These are phyloP conservation scores for Zasmidium angulare DNA, from an alignment of 2,329 filamentous ascomycete species.

Conservation along the genomic window DNA sequence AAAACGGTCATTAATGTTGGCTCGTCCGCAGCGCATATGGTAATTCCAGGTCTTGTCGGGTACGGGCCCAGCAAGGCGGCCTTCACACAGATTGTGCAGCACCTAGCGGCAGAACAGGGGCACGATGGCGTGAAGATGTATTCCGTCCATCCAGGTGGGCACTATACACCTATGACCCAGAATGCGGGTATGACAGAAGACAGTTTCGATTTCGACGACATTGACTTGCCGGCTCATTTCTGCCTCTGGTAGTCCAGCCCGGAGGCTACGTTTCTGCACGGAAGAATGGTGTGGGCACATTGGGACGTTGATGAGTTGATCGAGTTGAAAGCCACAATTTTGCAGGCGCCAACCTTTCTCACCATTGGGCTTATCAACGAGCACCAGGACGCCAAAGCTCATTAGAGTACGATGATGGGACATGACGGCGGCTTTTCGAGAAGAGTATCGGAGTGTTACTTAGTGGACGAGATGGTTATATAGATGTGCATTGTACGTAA, in stretches of 20 bases:
- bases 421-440: too few species aligned
- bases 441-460: too few species aligned
- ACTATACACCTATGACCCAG: too few species aligned
- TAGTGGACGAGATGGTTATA: too few species aligned
- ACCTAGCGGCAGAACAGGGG: neutral
- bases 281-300: slow-evolving; percentile 29
- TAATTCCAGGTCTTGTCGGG: slow-evolving; percentile 9
- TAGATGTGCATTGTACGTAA: too few species aligned
- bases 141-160: too few species aligned
- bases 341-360: slow-evolving; percentile 16
- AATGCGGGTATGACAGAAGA: too few species aligned
- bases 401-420: too few species aligned
- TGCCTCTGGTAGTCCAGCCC: slow-evolving; percentile 40
- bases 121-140: too few species aligned
- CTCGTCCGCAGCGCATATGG: slow-evolving; percentile 36
- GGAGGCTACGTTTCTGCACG: slow-evolving; percentile 41
- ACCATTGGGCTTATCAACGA: too few species aligned
- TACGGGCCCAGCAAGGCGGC: slow-evolving; percentile 17
- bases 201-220: neutral
- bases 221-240: slow-evolving; percentile 25
- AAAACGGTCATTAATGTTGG: slow-evolving; percentile 37
- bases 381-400: too few species aligned
- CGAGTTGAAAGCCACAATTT: slow-evolving; percentile 7
- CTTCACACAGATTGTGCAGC: slow-evolving; percentile 9
- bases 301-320: slow-evolving; percentile 20